phyloP scores from a whole-genome alignment of 331 rosid genomes.

The Phaseolus coccineus region DNA sequence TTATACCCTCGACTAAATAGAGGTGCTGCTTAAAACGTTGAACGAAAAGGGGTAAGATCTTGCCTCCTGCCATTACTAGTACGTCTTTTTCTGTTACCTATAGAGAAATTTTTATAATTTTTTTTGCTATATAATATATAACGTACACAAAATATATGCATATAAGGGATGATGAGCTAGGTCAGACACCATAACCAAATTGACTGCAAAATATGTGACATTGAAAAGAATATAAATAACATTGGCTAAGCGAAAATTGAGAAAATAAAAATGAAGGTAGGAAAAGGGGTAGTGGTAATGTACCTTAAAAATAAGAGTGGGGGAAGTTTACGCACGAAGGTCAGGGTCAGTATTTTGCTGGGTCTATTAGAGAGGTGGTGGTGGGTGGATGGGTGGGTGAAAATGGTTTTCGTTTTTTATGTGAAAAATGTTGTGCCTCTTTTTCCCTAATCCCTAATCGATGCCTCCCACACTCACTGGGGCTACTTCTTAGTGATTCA shows the following conservation, averaged over 20 bases:
- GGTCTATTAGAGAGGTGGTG: slow-evolving; percentile 42
- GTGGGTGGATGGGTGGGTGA: slow-evolving; percentile 39
- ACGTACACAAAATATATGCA: slow-evolving; percentile 42
- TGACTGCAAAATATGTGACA: slow-evolving; percentile 75
- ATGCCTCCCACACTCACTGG: slow-evolving; percentile 34
- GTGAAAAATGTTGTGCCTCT: slow-evolving; percentile 44
- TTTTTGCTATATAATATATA: slow-evolving; percentile 29
- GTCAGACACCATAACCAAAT: slow-evolving; percentile 58
- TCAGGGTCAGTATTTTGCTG: slow-evolving; percentile 47
- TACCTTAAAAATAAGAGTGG: slow-evolving; percentile 53
- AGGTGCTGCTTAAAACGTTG: slow-evolving; percentile 44
- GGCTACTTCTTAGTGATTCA: slow-evolving; percentile 31
- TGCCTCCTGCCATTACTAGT: slow-evolving; percentile 53
- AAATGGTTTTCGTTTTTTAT: slow-evolving; percentile 36
- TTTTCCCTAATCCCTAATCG: slow-evolving; percentile 46
- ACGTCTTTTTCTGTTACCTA: slow-evolving; percentile 51
- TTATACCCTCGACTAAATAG: slow-evolving; percentile 47
- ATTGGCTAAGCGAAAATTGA: slow-evolving; percentile 54
- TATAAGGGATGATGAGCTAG: slow-evolving; percentile 51
- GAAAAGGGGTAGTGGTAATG: slow-evolving; percentile 48
- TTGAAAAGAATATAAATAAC: slow-evolving; percentile 49
- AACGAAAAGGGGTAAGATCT: slow-evolving; percentile 50
- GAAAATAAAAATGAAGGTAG: slow-evolving; percentile 42
- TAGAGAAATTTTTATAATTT: slow-evolving; percentile 1
- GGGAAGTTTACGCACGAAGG: slow-evolving; percentile 52